These are phyloP conservation scores for Tetracladium marchalianum DNA, from an alignment of 495 filamentous ascomycete genomes.

Conservation along the genomic window DNA sequence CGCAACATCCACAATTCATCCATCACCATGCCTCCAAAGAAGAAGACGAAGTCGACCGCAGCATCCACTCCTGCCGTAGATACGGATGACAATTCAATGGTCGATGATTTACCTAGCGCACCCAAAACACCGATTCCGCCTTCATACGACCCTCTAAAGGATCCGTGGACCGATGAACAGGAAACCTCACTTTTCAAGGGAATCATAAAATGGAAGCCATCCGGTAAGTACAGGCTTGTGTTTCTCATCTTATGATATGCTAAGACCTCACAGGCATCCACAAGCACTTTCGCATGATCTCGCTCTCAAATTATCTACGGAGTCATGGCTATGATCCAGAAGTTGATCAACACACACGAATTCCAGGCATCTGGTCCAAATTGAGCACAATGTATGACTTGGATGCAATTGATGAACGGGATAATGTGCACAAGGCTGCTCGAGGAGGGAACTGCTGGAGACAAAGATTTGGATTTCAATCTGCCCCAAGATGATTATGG, in stretches of 20 bases:
- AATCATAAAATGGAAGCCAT: conserved; percentile 84
- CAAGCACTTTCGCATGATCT: conserved; percentile 93
- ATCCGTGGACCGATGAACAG: conserved; percentile 93
- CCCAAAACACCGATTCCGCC: conserved; percentile 32
- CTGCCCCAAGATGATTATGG: conserved; percentile 72
- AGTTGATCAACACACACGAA: conserved; percentile 65
- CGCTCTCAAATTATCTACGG: conserved; percentile 75
- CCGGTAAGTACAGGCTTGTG: conserved; percentile 45
- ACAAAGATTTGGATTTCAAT: conserved; percentile 55
- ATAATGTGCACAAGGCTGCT: conserved; percentile 47
- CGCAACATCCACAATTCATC: background rate
- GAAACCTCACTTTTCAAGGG: conserved; percentile 85
- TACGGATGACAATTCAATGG: conserved; percentile 42
- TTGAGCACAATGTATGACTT: conserved; percentile 78
- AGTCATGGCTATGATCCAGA: conserved; percentile 74
- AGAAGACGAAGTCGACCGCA: conserved; percentile 41
- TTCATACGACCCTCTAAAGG: conserved; percentile 36
- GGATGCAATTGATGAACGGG: conserved; percentile 78
- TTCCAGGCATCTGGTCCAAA: conserved; percentile 87
- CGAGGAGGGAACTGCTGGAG: conserved; percentile 40
- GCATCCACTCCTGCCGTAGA: conserved; percentile 26
- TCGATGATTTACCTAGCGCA: conserved; percentile 34
- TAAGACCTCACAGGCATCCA: conserved; percentile 60
- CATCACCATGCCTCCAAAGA: conserved; percentile 62
- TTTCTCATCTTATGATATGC: background rate